Base-by-base conservation (phyloP, 352 stramenopile genomes). In the Pythium rishiriense region DNA sequence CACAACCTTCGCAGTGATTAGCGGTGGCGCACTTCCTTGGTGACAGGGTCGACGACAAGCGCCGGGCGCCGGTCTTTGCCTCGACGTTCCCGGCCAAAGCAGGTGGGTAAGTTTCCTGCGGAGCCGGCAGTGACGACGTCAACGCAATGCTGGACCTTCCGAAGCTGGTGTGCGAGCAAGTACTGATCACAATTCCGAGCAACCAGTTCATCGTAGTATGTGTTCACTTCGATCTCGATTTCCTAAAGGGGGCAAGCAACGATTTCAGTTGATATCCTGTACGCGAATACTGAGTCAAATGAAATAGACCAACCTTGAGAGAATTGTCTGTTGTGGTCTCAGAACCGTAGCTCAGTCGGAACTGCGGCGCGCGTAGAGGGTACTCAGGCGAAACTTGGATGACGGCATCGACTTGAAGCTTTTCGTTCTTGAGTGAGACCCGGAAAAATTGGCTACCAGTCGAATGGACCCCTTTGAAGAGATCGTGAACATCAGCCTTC, bases 161-260 rank as follows among this genome's bases (percentile, higher is more conserved):
- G 79, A 8, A 93, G 66, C 47, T 93, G 85, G 62, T 93, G 85
- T 24, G 87, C 73, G 19, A 93, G 69, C 54, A 93, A 50, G 39
- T 76, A 91, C 22, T 62, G 56, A 12, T 79, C 70, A 8, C 62
- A 81, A 21, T 69, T 72, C 4, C 70, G 68, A 2, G 79, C 68
- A 11, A 78, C 62, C 28, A 90, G 73, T 54, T 93, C 85, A 12
- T 84, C 58, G 50, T 87, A 90, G 65, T 78, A 82, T 29, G 77
- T 79, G 59, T 91, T 90, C 47, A 93, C 79, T 43, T 93, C 85
- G n/a, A 88, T 59, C 55, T 90, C 85, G 9, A 93, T 75, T 47
- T 90, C 82, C 85, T 90, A 58, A 7, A 24, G 6, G 37, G 21
- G 64, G 35, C 17, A 10, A 41, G 17, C 22, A 9, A 42, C 26